Base-by-base conservation (phyloP, 2,329 filamentous ascomycete species). In the Cyclaneusma minus region DNA sequence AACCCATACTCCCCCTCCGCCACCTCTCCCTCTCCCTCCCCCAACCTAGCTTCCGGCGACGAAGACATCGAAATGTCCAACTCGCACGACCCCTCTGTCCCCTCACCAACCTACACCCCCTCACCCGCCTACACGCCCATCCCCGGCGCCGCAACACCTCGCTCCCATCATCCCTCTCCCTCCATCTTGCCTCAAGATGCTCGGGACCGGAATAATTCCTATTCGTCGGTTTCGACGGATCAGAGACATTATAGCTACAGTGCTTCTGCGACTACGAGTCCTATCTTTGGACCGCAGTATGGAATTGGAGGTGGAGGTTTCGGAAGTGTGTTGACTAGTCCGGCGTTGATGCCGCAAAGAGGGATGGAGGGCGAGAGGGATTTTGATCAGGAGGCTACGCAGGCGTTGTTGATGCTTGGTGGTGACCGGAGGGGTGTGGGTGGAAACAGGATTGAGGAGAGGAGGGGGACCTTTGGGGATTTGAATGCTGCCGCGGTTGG, bases 331-430 rank as follows among this genome's bases (percentile, higher is more conserved):
- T 44, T 71, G 32, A 70, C 72, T 5, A 73, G 68, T 34, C 69
- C 68, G 2, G 60, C 60, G 6, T 47, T 74, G 22, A 44, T 52
- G 12, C 66, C 69, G 1, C 63, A 67, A 42, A 52, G 53, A 12
- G 64, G 70, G 21, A 42, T 68, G 4, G 71, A 79, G 35, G 75
- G 42, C 17, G 44, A 68, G 41, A 54, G 56, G 18, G 67, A 73
- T 25, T 42, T 68, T 5, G 70, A 77, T 31, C 78, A 84, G 33
- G 82, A 89, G 48, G 85, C 83, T 1, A 89, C 83, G 6, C 76
- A 82, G 8, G 85, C 84, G 3, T 50, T 93, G 39, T 52, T 93
- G 47, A 92, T 93, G 84, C 57, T 94, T 32, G 91, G 85, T 38
- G 71, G 63, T 28, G 83, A 89, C 47, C 67, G 81, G 21, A 62